phyloP scores from a whole-genome alignment of 1,284 basidiomycete species.

The Ceratorhiza oryzae-sativae region DNA sequence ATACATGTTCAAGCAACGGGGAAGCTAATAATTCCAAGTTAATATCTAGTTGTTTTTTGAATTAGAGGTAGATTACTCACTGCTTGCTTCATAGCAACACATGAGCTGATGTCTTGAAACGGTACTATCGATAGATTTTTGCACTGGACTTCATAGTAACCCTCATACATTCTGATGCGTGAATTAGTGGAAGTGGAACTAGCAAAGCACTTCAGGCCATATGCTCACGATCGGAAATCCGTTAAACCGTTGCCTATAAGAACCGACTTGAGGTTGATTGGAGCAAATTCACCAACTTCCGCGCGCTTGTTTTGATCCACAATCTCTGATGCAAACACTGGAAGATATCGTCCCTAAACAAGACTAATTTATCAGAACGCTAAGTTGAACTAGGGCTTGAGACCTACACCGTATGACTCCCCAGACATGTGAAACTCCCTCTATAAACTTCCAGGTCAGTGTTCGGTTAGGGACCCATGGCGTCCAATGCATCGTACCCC shows the following conservation, averaged over 20 bases:
- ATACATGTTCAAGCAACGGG: constrained; percentile 5
- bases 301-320: constrained; percentile 77
- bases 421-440: constrained; percentile 71
- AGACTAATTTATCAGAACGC: too few relatives aligned
- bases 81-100: constrained; percentile 58
- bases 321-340: constrained; percentile 79
- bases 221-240: constrained; percentile 46
- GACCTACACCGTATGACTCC: constrained; percentile 70
- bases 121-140: constrained; percentile 52
- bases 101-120: constrained; percentile 61
- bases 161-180: constrained; percentile 46
- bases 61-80: constrained; percentile 48
- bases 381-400: not conserved
- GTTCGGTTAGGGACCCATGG: not conserved
- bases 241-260: constrained; percentile 75
- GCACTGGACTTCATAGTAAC: constrained; percentile 52
- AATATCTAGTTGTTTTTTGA: not conserved
- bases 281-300: constrained; percentile 63
- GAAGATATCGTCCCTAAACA: constrained; percentile 76
- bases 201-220: too few relatives aligned
- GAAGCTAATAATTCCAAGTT: constrained; percentile 2
- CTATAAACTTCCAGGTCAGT: not conserved
- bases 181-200: too few relatives aligned
- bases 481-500: constrained; percentile 20
- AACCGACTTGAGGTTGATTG: constrained; percentile 79